Conservation (phyloP, 192 early-diverging fungal species). For the Helicostylum pulchrum region DNA sequence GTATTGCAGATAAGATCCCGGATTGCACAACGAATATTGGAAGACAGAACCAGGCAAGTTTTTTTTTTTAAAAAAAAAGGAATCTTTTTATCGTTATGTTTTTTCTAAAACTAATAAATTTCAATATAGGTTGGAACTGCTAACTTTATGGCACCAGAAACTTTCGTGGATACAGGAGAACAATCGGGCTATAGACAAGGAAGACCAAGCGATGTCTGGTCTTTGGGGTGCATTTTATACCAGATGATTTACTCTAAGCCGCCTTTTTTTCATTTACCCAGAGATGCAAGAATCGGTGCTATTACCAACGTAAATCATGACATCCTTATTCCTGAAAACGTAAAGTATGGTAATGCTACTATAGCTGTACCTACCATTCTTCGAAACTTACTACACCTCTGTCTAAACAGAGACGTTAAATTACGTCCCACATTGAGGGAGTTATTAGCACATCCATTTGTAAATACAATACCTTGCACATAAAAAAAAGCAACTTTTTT, state of each 20-base stretch:
- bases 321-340: slow-evolving; percentile 38
- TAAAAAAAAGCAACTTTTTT: no score
- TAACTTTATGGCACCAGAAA: slow-evolving; percentile 97
- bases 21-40: slow-evolving; percentile 95
- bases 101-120: not conserved
- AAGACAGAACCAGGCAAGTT: slow-evolving; percentile 66
- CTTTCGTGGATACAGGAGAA: slow-evolving; percentile 20
- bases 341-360: not conserved
- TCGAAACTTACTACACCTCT: not conserved
- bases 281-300: slow-evolving; percentile 63
- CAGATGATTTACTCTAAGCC: slow-evolving; percentile 84
- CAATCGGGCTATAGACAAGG: not conserved
- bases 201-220: slow-evolving; percentile 82
- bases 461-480: no score
- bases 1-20: slow-evolving; percentile 91
- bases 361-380: not conserved
- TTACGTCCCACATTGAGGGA: not conserved
- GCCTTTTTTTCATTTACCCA: slow-evolving; percentile 70
- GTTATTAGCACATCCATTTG: not conserved
- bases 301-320: slow-evolving; percentile 68
- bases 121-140: slow-evolving; percentile 67
- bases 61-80: not conserved
- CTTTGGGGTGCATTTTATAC: slow-evolving; percentile 90
- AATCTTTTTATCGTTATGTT: not conserved
- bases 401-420: not conserved